Evolutionary conservation across 345 rosid species (phyloP), one percentile per base, ranked within the genome.

Genomic region (Sisymbrium irio): DNA sequence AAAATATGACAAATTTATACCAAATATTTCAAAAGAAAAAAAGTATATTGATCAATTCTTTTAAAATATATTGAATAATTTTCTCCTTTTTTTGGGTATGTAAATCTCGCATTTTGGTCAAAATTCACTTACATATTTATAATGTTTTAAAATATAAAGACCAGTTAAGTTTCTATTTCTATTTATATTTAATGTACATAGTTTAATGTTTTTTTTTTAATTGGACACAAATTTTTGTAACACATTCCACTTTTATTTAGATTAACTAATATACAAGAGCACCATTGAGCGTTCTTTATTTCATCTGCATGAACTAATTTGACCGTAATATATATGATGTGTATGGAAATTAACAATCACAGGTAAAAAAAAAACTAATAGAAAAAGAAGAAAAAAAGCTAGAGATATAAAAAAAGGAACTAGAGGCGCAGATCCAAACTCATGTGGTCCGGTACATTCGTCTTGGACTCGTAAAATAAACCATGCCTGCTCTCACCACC

Each of bases 371-470:
- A 44, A 7, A 6, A 35, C 19, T 54, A 18, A 18, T n/a, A 9
- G 10, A 22, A n/a, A 58, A 30, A 41, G 13, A 36, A 19, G 15
- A 27, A 9, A 13, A 19, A 28, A 49, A 58, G 3, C 12, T 37
- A 59, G 45, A 36, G 61, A 67, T 19, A 27, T n/a, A 15, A 2
- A 1, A 11, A 32, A 60, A 3, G 35, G 17, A 63, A 56, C 62
- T 74, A 78, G 54, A 78, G 78, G 54, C 62, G 72, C 42, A 74
- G 82, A 63, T 78, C 82, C 79, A 78, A 78, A 64, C 76, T 74
- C 76, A 74, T 63, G 27, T 78, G 63, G 75, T 78, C 82, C 19
- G 64, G 1, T 45, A 54, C 71, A 62, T 53, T 78, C 27, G 58
- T 60, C 50, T 54, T 78, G 45, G 81, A 41, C 55, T 77, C 76